Evolutionary conservation across 202 grass and related monocot species (phyloP), one percentile per base, ranked within the genome.

Genomic region (Zizania palustris): DNA sequence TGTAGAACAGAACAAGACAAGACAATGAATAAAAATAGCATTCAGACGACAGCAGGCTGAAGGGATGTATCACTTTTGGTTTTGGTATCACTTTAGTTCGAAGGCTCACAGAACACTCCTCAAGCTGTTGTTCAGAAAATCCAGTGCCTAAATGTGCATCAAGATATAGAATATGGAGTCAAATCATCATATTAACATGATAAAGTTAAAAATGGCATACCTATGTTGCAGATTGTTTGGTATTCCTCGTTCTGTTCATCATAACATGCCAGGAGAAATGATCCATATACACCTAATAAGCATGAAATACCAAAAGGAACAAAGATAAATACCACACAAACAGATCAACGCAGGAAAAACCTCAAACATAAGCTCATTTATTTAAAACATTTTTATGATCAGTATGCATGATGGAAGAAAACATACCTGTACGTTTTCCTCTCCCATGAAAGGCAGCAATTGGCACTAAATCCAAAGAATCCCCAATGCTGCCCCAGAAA

Each of bases 181-280:
- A 67, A 83, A 60, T 67, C 44, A 74, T 77, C 61, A 68, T 51
- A 54, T 15, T 54, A 59, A 35, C 61, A 69, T 58, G 39, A 38
- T 41, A n/a, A 33, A 57, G 53, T 66, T 37, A 6, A 60, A 10
- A 63, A 74, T 41, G 3, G 18, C 50, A 72, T 90, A 94, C 96
- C 96, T 87, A 99, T 99, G 67, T 95, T 99, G 65, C 96, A 99
- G 66, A 99, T 99, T 53, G 85, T 95, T 90, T 98, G 89, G 65
- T 98, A 98, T 85, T 98, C 96, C 64, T 98, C 96, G 60, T 98
- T 98, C n/a, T 92, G 80, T 59, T 98, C 96, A 83, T 98, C 89
- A 59, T 98, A 98, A 78, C 91, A 98, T 70, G 96, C 96, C 57
- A 92, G 80, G 39, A 98, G 87, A 75, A 98, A 98, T 56, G 91